Base-by-base conservation (phyloP, 2,329 filamentous ascomycete species). In the Trichoderma asperellum region DNA sequence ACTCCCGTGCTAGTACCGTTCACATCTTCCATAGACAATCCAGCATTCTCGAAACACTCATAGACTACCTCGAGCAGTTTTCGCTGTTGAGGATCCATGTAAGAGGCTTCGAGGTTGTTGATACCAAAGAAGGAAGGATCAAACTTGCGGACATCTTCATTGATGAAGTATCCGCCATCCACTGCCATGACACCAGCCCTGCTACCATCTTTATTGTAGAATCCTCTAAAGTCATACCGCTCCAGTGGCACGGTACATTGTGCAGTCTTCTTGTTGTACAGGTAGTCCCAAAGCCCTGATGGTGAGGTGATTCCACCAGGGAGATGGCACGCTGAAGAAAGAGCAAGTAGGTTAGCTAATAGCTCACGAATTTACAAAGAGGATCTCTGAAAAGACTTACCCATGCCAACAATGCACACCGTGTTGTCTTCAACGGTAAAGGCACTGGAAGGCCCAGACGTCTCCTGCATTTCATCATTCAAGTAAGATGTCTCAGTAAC, bases 1-100 rank as follows among this genome's bases (percentile, higher is more conserved):
- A 71, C 70, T 5, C 60, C 70, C 5, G 70, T 66, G n/a, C 61
- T 70, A 1, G 67, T 56, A 14, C 70, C 68, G 24, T 32, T 57
- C 8, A 71, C 56, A 37, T 65, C 60, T 35, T 63, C 64, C 43
- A 58, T 49, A 18, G 64, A 53, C 5, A 71, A 71, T 8, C 70
- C 70, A n/a, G 70, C 70, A 12, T 61, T 71, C 52, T 71, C 70
- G 40, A 71, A 52, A 29, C 74, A 75, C 67, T 80, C 79, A 24
- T 73, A 75, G 8, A 74, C 72, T 1, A 79, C 75, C 62, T 80
- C 75, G 2, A 78, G 70, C 6, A 77, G 66, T 24, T 76, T 68
- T 2, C 77, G 71, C 60, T 79, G 78, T 34, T 78, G 76, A 2
- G 78, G 78, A 40, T 80, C 78, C 58, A 67, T 66, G 27, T 49